Conservation (phyloP, 2,329 filamentous ascomycete genomes). For the Arthrinium phaeospermum region DNA sequence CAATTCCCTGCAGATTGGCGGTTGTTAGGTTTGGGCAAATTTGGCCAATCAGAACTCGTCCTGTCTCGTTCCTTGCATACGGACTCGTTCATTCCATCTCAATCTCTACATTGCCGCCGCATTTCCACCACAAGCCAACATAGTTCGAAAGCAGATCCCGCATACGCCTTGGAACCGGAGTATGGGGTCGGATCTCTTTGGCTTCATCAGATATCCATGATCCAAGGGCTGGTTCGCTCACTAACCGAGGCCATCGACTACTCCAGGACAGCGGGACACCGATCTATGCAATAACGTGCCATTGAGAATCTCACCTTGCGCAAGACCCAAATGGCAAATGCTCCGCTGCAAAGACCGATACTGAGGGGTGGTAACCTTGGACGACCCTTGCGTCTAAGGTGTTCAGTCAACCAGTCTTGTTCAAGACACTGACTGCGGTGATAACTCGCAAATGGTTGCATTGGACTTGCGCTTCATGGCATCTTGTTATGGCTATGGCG, state of each 20-base stretch:
- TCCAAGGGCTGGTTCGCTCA: background rate
- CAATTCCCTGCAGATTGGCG: conserved; percentile 1
- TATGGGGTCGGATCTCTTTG: background rate
- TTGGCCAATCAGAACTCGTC: background rate
- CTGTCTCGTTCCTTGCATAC: background rate
- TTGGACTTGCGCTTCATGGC: background rate
- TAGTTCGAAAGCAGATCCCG: background rate
- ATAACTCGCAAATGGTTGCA: background rate
- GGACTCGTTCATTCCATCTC: background rate
- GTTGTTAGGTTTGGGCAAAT: background rate
- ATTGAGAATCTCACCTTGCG: background rate
- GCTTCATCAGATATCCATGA: background rate
- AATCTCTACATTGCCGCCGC: background rate
- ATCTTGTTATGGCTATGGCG: background rate
- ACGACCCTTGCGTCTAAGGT: background rate
- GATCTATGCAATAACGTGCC: background rate
- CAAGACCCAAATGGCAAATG: background rate
- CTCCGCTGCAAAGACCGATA: conserved; percentile 11
- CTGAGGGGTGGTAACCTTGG: background rate
- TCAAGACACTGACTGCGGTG: background rate
- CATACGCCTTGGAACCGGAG: background rate
- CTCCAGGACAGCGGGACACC: background rate
- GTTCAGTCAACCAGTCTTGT: background rate
- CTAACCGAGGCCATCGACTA: background rate
- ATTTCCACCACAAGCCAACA: background rate